phyloP scores from a whole-genome alignment of 331 rosid genomes.

The Quercus phellos region DNA sequence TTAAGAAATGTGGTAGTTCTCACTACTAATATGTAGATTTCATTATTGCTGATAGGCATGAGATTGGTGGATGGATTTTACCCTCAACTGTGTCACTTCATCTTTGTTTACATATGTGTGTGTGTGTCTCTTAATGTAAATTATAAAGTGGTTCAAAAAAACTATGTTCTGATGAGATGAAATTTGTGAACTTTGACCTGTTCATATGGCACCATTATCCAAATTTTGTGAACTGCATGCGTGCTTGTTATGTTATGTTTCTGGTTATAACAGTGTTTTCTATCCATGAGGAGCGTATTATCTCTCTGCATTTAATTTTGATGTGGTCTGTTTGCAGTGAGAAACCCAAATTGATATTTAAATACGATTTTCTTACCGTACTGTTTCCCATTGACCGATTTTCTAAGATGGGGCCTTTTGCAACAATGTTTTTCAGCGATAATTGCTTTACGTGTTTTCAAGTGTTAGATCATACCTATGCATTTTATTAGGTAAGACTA shows the following conservation, averaged over 20 bases:
- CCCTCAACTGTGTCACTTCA: background rate
- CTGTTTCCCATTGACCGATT: constrained; percentile 84
- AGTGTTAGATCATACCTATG: constrained; percentile 66
- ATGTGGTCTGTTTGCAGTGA: constrained; percentile 49
- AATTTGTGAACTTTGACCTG: background rate
- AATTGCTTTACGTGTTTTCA: constrained; percentile 78
- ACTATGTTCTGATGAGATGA: background rate
- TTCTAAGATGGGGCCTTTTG: constrained; percentile 91
- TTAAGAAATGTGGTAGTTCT: constrained; percentile 62
- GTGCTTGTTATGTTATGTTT: background rate
- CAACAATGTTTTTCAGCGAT: constrained; percentile 57
- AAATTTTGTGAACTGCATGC: background rate
- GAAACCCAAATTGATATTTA: constrained; percentile 72
- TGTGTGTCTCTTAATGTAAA: background rate
- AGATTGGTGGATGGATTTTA: background rate
- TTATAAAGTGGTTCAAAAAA: background rate
- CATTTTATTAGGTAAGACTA: constrained; percentile 75
- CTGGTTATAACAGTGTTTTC: background rate
- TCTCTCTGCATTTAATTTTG: constrained; percentile 5
- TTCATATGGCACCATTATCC: background rate
- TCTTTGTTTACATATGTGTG: background rate
- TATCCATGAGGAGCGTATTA: background rate
- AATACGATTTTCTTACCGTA: constrained; percentile 69
- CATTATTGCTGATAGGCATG: background rate
- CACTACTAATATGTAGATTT: background rate